Evolutionary conservation across 2,329 filamentous ascomycete genomes (phyloP), one percentile per base, ranked within the genome.

Genomic region (Aspergillus caelatus): DNA sequence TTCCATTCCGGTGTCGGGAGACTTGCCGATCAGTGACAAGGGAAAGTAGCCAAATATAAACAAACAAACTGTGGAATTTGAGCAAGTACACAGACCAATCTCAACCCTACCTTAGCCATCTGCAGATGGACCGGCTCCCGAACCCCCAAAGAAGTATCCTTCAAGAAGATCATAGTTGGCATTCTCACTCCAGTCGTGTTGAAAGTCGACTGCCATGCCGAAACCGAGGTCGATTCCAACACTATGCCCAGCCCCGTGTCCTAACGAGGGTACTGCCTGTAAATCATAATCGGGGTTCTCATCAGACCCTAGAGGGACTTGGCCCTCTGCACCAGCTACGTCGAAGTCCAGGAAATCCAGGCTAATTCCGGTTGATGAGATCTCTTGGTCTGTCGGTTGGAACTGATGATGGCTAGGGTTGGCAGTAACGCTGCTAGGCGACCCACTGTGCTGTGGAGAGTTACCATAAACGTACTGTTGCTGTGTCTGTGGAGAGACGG

Each of bases 331-430:
- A 21, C 75, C 74, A 0, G 77, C 71, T 5, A 82, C 76, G 63
- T 83, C 82, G 53, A 82, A 81, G 64, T 86, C 82, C 16, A 87
- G 74, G 71, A 87, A 87, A 67, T 86, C 84, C 16, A 87, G 79
- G 57, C 84, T 81, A 19, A 82, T 79, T 60, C 83, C 71, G 16
- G 67, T 54, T 14, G 64, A 46, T 19, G 67, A 62, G 14, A 65
- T 64, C 14, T 75, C 72, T 12, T 65, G 60, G 9, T 73, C 70
- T 21, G 69, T 32, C n/a, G 67, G 26, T 43, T 66, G 65, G n/a
- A 69, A 64, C 50, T 67, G 65, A 58, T 73, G 64, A 16, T 70
- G 68, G 70, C 60, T 74, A 61, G 67, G 66, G 62, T 67, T 62
- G n/a, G 68, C 69, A 32, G 57, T 62, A 39, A 70, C 68, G 53